phyloP scores from a whole-genome alignment of 306 rosid genomes.

The Cucumis melo region DNA sequence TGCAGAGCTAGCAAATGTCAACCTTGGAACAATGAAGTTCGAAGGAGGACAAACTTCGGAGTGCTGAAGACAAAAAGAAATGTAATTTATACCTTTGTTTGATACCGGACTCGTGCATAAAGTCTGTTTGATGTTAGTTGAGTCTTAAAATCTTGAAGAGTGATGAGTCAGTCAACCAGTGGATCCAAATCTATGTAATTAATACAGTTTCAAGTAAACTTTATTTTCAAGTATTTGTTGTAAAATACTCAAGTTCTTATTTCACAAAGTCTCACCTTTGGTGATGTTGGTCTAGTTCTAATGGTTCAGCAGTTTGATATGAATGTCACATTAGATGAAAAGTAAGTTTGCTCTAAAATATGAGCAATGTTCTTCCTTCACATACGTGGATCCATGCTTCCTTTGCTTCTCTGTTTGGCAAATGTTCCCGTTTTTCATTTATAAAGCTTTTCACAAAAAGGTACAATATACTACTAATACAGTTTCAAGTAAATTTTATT shows the following conservation, averaged over 20 bases:
- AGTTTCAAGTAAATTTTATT: too few species aligned
- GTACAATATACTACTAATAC: too few species aligned
- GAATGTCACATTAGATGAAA: neutral
- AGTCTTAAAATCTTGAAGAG: neutral
- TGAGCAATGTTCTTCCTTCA: neutral
- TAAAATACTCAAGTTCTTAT: neutral
- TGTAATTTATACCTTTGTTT: neutral
- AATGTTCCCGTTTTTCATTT: too few species aligned
- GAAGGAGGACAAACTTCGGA: slow-evolving; percentile 29
- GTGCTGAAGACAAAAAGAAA: slow-evolving; percentile 10
- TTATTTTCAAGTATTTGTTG: neutral
- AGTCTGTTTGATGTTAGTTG: neutral
- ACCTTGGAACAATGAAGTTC: slow-evolving; percentile 32
- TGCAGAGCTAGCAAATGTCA: slow-evolving; percentile 41
- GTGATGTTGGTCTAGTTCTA: neutral
- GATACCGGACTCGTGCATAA: neutral
- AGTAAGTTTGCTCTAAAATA: neutral
- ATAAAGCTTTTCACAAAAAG: too few species aligned
- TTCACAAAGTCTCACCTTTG: neutral
- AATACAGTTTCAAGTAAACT: neutral
- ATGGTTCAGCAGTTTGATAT: neutral
- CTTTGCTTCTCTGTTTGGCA: neutral
- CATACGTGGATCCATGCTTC: neutral
- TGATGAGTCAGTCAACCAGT: neutral
- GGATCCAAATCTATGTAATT: neutral